A percentile compares a stretch with the other conserved stretches of the same genome.
phyloP scores from a whole-genome alignment of 2,329 filamentous ascomycete species.

The Botrytis tulipae region DNA sequence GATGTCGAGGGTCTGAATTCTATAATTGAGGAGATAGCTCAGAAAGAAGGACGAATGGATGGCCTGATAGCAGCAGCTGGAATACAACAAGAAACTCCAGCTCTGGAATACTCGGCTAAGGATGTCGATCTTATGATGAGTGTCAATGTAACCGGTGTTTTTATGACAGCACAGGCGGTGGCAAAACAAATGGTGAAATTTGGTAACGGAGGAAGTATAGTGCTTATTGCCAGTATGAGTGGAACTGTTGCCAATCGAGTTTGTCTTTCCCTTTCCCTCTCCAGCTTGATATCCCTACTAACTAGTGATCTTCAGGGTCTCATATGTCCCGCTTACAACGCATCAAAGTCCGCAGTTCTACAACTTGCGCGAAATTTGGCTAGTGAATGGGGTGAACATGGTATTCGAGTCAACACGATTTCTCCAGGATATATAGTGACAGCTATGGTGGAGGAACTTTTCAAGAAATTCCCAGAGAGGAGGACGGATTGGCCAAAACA shows the following conservation, averaged over 20 bases:
- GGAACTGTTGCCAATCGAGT: slow-evolving; percentile 64
- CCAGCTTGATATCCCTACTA: not conserved
- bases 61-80: slow-evolving; percentile 70
- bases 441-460: slow-evolving; percentile 79
- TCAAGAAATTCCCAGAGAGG: slow-evolving; percentile 70
- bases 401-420: slow-evolving; percentile 78
- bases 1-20: slow-evolving; percentile 66
- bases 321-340: slow-evolving; percentile 67
- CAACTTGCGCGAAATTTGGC: slow-evolving; percentile 71
- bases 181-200: slow-evolving; percentile 69
- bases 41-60: slow-evolving; percentile 69
- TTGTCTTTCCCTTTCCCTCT: slow-evolving; percentile 43
- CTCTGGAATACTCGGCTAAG: slow-evolving; percentile 75
- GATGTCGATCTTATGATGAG: slow-evolving; percentile 77
- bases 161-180: slow-evolving; percentile 86
- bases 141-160: slow-evolving; percentile 82
- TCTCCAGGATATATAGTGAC: slow-evolving; percentile 79
- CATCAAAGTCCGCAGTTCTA: slow-evolving; percentile 71
- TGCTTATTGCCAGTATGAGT: slow-evolving; percentile 69
- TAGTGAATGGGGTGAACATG: slow-evolving; percentile 63
- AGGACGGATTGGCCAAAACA: slow-evolving; percentile 70
- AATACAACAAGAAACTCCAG: slow-evolving; percentile 79
- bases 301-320: slow-evolving; percentile 46
- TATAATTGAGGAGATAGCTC: slow-evolving; percentile 66
- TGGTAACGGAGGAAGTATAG: slow-evolving; percentile 58